Evolutionary conservation across 345 rosid species (phyloP), one percentile per base, ranked within the genome.

Genomic region (Camelina neglecta): DNA sequence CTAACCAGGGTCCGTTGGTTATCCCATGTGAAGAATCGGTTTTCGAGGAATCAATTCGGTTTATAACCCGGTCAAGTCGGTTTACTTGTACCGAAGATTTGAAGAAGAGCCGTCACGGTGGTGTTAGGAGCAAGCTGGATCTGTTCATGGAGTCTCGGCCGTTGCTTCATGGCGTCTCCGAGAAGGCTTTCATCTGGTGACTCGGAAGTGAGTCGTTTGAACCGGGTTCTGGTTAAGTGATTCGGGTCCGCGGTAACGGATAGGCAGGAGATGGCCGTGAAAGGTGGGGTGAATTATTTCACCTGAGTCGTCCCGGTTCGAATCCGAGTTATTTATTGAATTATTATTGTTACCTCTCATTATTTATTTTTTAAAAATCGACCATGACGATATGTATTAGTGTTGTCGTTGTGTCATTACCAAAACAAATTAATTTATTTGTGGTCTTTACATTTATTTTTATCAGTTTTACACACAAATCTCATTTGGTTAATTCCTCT

Each of bases 11-110:
- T 4, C 99, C 96, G 1, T 71, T 95, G 61, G 79, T 88, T 64
- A 89, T 95, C 36, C 99, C 99, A 5, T 95, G 99, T 65, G 99
- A 92, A 41, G 97, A 92, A 75, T 78, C 86, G 8, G 81, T 86
- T 16, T 95, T 95, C 72, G 97, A 95, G 73, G 97, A 92, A 62
- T 86, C 80, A 7, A 73, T 95, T 73, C 87, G 83, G 70, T 85
- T 75, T 83, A 87, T 95, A 11, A 85, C 88, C 55, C 63, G 75
- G 42, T 80, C 89, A 6, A 16, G 68, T 70, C 83, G 85, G 83
- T 76, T 79, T 61, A 65, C 24, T 24, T 84, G 82, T 69, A 70
- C 80, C 10, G 93, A 89, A 6, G 88, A 89, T 74, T 47, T 85
- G 29, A 87, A 86, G 75, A 85, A 75, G 36, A 59, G 77, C 26